Evolutionary conservation across 192 early-diverging fungal genomes (phyloP), one percentile per base, ranked within the genome.

Genomic region (Linnemannia hyalina): DNA sequence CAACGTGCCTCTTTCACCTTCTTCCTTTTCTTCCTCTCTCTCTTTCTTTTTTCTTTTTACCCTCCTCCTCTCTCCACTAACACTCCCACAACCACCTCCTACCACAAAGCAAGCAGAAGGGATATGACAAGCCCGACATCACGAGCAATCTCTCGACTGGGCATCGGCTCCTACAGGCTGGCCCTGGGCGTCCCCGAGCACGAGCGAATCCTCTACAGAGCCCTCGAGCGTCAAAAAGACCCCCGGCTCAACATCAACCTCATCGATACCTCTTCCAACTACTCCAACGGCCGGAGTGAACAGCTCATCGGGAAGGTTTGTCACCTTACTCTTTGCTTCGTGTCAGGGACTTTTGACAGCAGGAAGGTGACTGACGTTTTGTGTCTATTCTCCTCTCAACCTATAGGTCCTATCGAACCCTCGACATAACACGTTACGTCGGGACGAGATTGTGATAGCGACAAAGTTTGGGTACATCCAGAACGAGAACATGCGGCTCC

Each of bases 71-170:
- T 40, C 4, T 22, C 6, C 65, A 36, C 3, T 44, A 57, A 57
- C 23, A 7, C 35, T 13, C 29, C 20, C 68, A 38, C 35, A 35
- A 18, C 6, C 68, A 46, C 44, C 1, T 13, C 44, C 13, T 11
- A 68, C 68, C 36, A 29, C 13, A 65, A 32, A 35, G 15, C 36
- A 38, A 70, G 32, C 6, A 29, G 23, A 26, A 9, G 35, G 60
- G 60, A 65, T 52, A 38, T 73, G 54, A 78, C 68, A 57, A 80
- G 76, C 93, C 92, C 95, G 94, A 89, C 93, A 91, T 91, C 95
- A 90, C 68, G 95, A 93, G 92, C 93, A 92, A 94, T 89, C 73
- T 87, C 88, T 26, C 84, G 85, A 16, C 42, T 87, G 22, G 88
- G 83, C 15, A 73, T 89, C 20, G 84, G 88, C 38, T 68, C 77